Evolutionary conservation across 805 yeast genomes (phyloP).

Genomic region (Sugiyamaella smithiae): DNA sequence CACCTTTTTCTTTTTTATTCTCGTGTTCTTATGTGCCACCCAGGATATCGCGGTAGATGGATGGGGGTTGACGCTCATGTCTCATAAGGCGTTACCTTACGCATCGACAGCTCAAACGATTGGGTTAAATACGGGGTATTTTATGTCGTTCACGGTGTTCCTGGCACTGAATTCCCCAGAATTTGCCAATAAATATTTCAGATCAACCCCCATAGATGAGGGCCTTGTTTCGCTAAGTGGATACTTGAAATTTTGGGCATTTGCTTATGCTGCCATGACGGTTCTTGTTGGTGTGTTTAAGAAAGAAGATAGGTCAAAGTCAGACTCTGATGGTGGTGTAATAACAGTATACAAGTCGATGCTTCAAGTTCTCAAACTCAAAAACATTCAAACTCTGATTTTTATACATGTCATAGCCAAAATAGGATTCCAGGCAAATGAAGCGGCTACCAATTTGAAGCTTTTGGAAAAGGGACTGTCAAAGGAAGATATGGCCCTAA

Average conservation of each 20-base stretch:
- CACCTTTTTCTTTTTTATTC: slow-evolving; percentile 67
- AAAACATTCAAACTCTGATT: slow-evolving; percentile 71
- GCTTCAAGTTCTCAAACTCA: slow-evolving; percentile 43
- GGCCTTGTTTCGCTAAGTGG: slow-evolving; percentile 73
- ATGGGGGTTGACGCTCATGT: slow-evolving; percentile 90
- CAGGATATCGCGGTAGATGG: slow-evolving; percentile 99
- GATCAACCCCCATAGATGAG: slow-evolving; percentile 54
- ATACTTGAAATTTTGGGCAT: slow-evolving; percentile 77
- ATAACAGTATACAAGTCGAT: slow-evolving; percentile 34
- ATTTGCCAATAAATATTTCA: slow-evolving; percentile 81
- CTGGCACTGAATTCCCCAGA: slow-evolving; percentile 88
- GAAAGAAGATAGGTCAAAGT: slow-evolving; percentile 63
- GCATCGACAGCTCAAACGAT: slow-evolving; percentile 98
- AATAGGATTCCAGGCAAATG: slow-evolving; percentile 93
- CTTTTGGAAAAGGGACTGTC: slow-evolving; percentile 86
- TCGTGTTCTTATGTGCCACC: slow-evolving; percentile 90
- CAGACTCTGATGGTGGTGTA: slow-evolving; percentile 34
- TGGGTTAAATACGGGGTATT: slow-evolving; percentile 92
- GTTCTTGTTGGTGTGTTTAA: slow-evolving; percentile 54
- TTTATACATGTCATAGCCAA: slow-evolving; percentile 75
- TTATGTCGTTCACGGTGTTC: slow-evolving; percentile 85
- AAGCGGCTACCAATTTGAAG: slow-evolving; percentile 91
- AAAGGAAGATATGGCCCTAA: slow-evolving; percentile 88
- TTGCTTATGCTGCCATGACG: slow-evolving; percentile 66
- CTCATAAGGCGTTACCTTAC: slow-evolving; percentile 73